Conservation (phyloP, 2,329 filamentous ascomycete genomes). For the Cordyceps fumosorosea region DNA sequence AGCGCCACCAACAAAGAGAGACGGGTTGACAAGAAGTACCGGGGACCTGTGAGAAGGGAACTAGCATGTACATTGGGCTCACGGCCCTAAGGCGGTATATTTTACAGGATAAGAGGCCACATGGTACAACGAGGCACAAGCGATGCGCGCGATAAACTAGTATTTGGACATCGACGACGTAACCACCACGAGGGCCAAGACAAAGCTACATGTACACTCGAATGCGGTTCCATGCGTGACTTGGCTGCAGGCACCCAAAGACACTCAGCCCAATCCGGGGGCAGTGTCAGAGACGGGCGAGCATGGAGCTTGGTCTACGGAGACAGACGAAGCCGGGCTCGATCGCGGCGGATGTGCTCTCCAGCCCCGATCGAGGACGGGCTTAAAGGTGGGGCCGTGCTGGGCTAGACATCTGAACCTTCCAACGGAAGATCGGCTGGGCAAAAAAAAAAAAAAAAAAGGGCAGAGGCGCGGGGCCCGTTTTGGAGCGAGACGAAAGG, state of each 20-base stretch:
- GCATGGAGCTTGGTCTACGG: neutral
- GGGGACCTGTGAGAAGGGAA: neutral
- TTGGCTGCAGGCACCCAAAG: neutral
- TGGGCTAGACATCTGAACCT: constrained; percentile 1
- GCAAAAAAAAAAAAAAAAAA: neutral
- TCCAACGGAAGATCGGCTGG: constrained; percentile 5
- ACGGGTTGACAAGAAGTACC: neutral
- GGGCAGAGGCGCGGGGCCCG: neutral
- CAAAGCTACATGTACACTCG: neutral
- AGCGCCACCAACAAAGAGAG: neutral
- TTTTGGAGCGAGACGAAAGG: neutral
- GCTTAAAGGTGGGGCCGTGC: neutral
- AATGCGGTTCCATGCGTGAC: neutral
- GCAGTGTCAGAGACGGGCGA: too few relatives aligned
- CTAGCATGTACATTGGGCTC: neutral
- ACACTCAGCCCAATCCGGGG: neutral
- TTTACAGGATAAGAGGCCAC: neutral
- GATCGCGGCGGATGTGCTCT: constrained; percentile 1
- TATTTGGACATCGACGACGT: constrained; percentile 2
- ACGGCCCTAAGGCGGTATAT: neutral
- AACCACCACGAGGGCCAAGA: neutral
- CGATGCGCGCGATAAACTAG: neutral
- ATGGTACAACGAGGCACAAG: neutral
- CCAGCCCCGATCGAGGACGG: constrained; percentile 8
- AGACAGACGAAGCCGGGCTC: neutral